A percentile compares a stretch with the other conserved stretches of the same genome.
Conservation (phyloP, 768 basidiomycete species). For the Phylloporus scabripes region DNA sequence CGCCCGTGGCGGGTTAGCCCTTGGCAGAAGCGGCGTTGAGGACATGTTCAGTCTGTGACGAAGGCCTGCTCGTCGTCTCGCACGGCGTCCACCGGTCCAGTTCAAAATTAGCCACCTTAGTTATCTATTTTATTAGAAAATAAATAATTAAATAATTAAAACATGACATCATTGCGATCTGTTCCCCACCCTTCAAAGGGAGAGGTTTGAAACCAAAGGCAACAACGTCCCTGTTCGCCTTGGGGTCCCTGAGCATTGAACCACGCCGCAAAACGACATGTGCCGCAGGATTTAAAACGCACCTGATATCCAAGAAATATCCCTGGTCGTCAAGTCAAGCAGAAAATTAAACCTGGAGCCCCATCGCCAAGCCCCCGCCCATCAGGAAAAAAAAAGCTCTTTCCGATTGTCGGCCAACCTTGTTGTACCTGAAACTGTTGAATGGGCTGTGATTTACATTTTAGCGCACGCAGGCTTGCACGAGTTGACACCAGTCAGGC, state of each 20-base stretch:
- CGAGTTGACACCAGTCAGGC: neutral
- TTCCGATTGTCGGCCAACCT: neutral
- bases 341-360: slow-evolving; percentile 3
- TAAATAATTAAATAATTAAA: slow-evolving; percentile 10
- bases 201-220: neutral
- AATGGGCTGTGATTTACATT: slow-evolving; percentile 18
- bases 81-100: neutral
- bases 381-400: neutral
- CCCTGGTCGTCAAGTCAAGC: slow-evolving; percentile 1
- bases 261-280: neutral
- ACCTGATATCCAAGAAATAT: too few relatives aligned
- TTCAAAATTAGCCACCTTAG: slow-evolving; percentile 12
- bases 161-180: slow-evolving; percentile 1
- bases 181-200: too few relatives aligned
- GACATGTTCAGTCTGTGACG: slow-evolving; percentile 19
- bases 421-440: slow-evolving; percentile 12
- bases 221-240: neutral
- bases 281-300: neutral
- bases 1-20: slow-evolving; percentile 19
- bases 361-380: slow-evolving; percentile 4
- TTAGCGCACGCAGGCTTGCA: neutral
- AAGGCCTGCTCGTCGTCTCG: slow-evolving; percentile 13
- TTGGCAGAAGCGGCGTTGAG: slow-evolving; percentile 29
- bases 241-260: neutral
- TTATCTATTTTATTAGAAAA: neutral